phyloP scores from a whole-genome alignment of 2,329 filamentous ascomycete genomes.

The Pyrenophora teres region DNA sequence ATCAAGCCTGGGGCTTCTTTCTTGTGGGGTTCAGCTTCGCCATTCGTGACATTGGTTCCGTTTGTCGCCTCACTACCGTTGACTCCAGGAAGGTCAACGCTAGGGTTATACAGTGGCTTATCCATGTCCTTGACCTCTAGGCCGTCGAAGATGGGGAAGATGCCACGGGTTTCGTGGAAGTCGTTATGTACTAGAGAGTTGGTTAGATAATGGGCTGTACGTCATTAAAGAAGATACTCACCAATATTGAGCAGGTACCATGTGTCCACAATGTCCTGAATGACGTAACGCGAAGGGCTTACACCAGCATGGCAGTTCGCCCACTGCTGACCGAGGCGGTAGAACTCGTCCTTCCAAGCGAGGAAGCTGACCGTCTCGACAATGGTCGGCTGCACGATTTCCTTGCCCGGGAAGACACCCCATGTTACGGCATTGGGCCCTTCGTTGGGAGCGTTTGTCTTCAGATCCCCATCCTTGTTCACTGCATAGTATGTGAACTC shows the following conservation, averaged over 20 bases:
- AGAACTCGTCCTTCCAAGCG: constrained; percentile 98
- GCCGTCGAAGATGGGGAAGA: constrained; percentile 85
- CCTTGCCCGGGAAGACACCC: constrained; percentile 98
- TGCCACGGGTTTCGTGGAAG: constrained; percentile 80
- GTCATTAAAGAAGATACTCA: constrained; percentile 52
- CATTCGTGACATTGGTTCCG: constrained; percentile 11
- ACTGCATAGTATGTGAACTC: constrained; percentile 95
- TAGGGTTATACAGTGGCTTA: constrained; percentile 37
- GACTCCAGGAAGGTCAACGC: constrained; percentile 13
- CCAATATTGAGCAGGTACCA: constrained; percentile 97
- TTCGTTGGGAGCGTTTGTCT: constrained; percentile 82
- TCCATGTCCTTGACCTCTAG: constrained; percentile 71
- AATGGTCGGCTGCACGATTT: constrained; percentile 99
- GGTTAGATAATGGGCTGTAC: not conserved
- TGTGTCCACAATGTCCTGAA: constrained; percentile 81
- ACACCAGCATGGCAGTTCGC: constrained; percentile 81
- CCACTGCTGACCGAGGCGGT: constrained; percentile 90
- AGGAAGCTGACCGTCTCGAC: constrained; percentile 97
- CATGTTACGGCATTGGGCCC: constrained; percentile 98
- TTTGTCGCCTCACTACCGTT: constrained; percentile 13
- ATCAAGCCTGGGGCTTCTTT: constrained; percentile 26
- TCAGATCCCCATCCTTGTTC: constrained; percentile 78
- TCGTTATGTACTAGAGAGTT: constrained; percentile 81
- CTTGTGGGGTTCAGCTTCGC: constrained; percentile 16
- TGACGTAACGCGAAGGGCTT: constrained; percentile 77